Evolutionary conservation across 2,329 filamentous ascomycete genomes (phyloP).

Genomic region (Grosmannia penicillata): DNA sequence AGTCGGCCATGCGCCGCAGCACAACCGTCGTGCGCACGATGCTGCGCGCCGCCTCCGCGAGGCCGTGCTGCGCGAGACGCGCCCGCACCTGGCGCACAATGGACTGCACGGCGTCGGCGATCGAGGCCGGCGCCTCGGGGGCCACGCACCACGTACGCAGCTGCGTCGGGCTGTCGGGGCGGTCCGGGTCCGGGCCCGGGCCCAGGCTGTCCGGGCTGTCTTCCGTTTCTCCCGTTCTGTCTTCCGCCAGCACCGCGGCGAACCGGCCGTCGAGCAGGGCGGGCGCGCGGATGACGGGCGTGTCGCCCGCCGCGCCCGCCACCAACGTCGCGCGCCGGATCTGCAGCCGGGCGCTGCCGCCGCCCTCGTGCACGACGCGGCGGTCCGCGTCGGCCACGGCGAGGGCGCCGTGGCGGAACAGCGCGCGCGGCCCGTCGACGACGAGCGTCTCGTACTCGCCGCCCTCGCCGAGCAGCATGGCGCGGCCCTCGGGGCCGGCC

Average conservation of each 20-base stretch:
- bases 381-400: constrained; percentile 43
- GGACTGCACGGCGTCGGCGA: constrained; percentile 32
- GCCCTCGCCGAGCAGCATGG: constrained; percentile 63
- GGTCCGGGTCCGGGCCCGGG: no score
- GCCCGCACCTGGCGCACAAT: constrained; percentile 29
- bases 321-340: constrained; percentile 42
- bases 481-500: constrained; percentile 39
- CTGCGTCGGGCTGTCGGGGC: no score
- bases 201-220: no score
- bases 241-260: constrained; percentile 20
- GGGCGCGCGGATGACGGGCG: constrained; percentile 36
- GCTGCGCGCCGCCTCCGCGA: constrained; percentile 15
- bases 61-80: constrained; percentile 20
- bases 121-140: constrained; percentile 11
- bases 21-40: constrained; percentile 50
- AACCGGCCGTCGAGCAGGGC: constrained; percentile 52
- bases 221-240: not conserved
- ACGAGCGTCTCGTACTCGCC: constrained; percentile 94
- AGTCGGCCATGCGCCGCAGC: constrained; percentile 67
- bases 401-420: constrained; percentile 40
- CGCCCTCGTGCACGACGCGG: constrained; percentile 48
- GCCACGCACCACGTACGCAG: constrained; percentile 19
- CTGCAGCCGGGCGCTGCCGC: constrained; percentile 61
- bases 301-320: constrained; percentile 19
- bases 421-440: constrained; percentile 54